Evolutionary conservation across 2,329 filamentous ascomycete species (phyloP).

Genomic region (Talaromyces islandicus): DNA sequence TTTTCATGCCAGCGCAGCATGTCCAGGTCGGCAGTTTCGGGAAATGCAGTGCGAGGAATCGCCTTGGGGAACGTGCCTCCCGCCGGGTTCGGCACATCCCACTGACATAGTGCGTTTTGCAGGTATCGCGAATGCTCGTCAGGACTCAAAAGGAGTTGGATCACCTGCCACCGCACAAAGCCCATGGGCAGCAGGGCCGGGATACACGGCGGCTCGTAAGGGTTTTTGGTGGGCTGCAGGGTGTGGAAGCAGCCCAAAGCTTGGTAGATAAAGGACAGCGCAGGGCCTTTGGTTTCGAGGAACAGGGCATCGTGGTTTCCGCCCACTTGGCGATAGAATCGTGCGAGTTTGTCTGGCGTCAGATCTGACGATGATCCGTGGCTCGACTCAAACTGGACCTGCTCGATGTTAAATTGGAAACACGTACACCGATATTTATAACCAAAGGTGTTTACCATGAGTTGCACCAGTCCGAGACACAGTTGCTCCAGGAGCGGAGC

Average conservation of each 20-base stretch:
- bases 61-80: conserved; percentile 52
- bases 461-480: conserved; percentile 59
- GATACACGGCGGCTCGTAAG: conserved; percentile 69
- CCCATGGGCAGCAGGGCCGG: conserved; percentile 78
- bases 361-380: conserved; percentile 28
- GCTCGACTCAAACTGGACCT: conserved; percentile 27
- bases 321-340: conserved; percentile 69
- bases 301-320: conserved; percentile 77
- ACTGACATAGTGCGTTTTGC: conserved; percentile 71
- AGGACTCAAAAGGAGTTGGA: conserved; percentile 80
- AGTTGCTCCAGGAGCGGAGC: conserved; percentile 62
- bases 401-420: neutral
- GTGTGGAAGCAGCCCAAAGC: conserved; percentile 85
- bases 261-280: conserved; percentile 88
- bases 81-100: conserved; percentile 68
- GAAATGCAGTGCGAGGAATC: conserved; percentile 65
- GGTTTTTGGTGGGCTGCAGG: conserved; percentile 64
- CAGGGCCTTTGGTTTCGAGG: conserved; percentile 62
- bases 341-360: conserved; percentile 65
- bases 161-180: conserved; percentile 89
- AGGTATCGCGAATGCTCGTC: conserved; percentile 82
- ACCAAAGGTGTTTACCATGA: conserved; percentile 59
- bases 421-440: neutral
- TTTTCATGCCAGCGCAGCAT: conserved; percentile 81
- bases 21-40: conserved; percentile 65